Conservation (phyloP, 1,284 basidiomycete species). For the Ustilago nuda region DNA sequence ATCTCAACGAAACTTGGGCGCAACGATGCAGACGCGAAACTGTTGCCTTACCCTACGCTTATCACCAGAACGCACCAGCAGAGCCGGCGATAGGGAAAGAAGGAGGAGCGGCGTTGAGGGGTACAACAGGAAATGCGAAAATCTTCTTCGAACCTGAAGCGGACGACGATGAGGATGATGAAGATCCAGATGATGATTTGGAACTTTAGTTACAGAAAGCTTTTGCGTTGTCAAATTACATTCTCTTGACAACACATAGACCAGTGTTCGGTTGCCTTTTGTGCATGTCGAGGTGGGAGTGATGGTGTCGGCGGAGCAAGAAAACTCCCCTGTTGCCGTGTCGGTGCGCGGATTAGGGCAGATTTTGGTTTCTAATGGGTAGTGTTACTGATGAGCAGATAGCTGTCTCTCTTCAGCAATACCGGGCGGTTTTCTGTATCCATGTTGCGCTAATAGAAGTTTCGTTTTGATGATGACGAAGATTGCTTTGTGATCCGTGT, state of each 20-base stretch:
- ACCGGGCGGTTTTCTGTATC: not conserved
- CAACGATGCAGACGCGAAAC: constrained; percentile 54
- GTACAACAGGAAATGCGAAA: constrained; percentile 55
- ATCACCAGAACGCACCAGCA: constrained; percentile 35
- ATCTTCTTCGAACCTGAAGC: constrained; percentile 66
- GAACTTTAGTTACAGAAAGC: constrained; percentile 32
- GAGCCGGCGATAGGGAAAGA: not conserved
- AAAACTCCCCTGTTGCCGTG: no score
- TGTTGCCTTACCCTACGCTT: constrained; percentile 60
- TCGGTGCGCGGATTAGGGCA: constrained; percentile 10
- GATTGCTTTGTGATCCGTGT: not conserved
- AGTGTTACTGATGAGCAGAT: constrained; percentile 19
- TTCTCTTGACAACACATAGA: not conserved
- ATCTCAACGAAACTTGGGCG: constrained; percentile 52
- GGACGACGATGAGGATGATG: constrained; percentile 66
- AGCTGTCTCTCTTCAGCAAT: not conserved
- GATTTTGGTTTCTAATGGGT: constrained; percentile 23
- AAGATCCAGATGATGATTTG: constrained; percentile 66
- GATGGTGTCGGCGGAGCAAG: no score
- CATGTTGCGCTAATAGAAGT: not conserved
- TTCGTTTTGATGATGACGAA: not conserved
- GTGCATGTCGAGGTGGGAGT: no score
- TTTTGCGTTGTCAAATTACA: not conserved
- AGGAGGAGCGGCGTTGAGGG: constrained; percentile 25
- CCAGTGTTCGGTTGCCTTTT: not conserved